Evolutionary conservation across 148 eudicot genomes (phyloP).

Genomic region (Talinum fruticosum): DNA sequence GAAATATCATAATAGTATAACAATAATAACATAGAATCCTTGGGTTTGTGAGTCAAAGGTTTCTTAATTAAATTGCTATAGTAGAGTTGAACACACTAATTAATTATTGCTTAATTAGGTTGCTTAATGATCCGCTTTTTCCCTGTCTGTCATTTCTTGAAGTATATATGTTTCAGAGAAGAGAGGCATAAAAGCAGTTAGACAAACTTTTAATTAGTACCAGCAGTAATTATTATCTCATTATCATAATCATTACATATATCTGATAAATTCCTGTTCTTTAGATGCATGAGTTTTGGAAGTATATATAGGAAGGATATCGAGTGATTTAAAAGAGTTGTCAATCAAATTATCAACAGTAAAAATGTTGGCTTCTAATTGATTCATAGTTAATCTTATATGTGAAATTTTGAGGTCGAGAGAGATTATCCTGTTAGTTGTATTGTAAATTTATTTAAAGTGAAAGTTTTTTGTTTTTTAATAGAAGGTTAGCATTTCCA

Average conservation of each 20-base stretch:
- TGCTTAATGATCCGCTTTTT: not conserved
- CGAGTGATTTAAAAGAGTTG: not conserved
- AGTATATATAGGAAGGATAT: not conserved
- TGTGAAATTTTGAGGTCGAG: too few species aligned
- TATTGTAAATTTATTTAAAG: too few species aligned
- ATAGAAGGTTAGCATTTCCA: too few species aligned
- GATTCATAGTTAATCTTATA: not conserved
- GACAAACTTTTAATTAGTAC: not conserved
- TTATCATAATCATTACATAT: not conserved
- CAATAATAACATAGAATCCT: not conserved
- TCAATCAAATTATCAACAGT: too few species aligned
- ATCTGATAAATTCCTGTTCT: not conserved
- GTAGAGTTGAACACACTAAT: not conserved
- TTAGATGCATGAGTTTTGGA: not conserved
- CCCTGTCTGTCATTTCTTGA: not conserved
- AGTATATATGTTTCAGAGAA: not conserved
- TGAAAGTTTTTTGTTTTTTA: too few species aligned
- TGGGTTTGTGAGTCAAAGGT: not conserved
- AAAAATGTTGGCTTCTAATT: too few species aligned
- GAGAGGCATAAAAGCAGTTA: not conserved
- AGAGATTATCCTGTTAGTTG: too few species aligned
- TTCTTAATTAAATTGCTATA: not conserved
- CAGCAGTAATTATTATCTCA: not conserved
- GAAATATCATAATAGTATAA: too few species aligned
- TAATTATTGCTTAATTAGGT: not conserved